phyloP scores from a whole-genome alignment of 2,329 filamentous ascomycete species.

The Ceratocystis eucalypticola region DNA sequence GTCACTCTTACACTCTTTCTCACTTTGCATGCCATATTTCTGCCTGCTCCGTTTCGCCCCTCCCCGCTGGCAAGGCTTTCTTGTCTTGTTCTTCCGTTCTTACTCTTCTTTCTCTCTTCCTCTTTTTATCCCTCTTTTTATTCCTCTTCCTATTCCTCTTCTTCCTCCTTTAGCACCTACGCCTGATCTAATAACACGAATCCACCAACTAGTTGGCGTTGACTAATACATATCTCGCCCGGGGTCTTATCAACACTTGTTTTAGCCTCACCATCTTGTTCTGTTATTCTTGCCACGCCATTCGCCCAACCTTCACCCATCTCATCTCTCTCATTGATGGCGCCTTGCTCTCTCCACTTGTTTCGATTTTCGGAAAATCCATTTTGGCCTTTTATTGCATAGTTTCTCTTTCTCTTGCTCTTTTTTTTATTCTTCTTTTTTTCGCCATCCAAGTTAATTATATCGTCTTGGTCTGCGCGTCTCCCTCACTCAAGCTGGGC shows the following conservation, averaged over 20 bases:
- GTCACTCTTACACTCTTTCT: background rate
- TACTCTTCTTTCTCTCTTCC: too few relatives aligned
- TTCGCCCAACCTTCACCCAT: background rate
- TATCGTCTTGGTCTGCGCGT: background rate
- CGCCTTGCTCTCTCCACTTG: background rate
- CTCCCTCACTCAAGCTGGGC: background rate
- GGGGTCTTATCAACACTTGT: background rate
- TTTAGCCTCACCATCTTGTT: background rate
- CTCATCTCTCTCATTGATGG: too few relatives aligned
- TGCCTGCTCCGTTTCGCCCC: background rate
- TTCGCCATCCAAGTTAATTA: background rate
- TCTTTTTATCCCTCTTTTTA: background rate
- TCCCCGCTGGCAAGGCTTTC: background rate
- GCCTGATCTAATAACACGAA: background rate
- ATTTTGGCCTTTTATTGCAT: background rate
- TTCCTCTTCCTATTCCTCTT: too few relatives aligned
- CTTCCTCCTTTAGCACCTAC: background rate
- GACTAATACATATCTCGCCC: background rate
- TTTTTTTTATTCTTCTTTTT: background rate
- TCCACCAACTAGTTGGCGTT: background rate
- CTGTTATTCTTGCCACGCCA: slow-evolving; percentile 1
- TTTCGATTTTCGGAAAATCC: background rate
- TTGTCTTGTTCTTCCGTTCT: background rate
- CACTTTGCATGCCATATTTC: too few relatives aligned
- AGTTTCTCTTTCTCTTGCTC: background rate